These are phyloP conservation scores for Claviceps citrina DNA, from an alignment of 2,329 filamentous ascomycete species.

Conservation along the genomic window DNA sequence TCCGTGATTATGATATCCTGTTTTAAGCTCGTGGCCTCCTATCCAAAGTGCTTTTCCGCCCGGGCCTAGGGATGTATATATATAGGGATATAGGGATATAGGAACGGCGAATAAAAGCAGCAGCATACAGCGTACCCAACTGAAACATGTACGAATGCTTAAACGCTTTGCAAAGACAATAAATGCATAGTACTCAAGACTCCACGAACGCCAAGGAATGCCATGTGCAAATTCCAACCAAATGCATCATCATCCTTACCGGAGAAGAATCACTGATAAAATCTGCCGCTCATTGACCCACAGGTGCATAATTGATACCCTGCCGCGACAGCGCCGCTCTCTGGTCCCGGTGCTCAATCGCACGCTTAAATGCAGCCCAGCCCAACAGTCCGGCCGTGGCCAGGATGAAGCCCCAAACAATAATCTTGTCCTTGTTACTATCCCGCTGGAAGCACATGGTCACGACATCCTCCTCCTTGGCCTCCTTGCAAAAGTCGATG, in stretches of 20 bases:
- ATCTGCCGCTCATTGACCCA: neutral
- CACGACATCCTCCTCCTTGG: constrained; percentile 44
- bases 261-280: too few species aligned
- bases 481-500: constrained; percentile 47
- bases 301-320: constrained; percentile 16
- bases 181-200: neutral
- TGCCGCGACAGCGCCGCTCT: constrained; percentile 16
- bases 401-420: constrained; percentile 49
- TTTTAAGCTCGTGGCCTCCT: too few species aligned
- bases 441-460: constrained; percentile 53
- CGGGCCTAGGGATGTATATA: too few species aligned
- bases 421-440: constrained; percentile 50
- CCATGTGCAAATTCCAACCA: neutral
- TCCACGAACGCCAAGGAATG: neutral
- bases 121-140: too few species aligned
- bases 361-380: constrained; percentile 40
- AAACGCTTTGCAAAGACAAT: neutral
- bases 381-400: constrained; percentile 42
- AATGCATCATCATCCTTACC: neutral
- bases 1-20: too few species aligned
- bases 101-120: neutral
- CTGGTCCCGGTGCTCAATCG: constrained; percentile 26
- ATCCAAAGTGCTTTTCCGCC: too few species aligned
- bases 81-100: neutral
- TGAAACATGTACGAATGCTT: neutral